phyloP scores from a whole-genome alignment of 805 yeast species.

The Metschnikowia amazonensis region DNA sequence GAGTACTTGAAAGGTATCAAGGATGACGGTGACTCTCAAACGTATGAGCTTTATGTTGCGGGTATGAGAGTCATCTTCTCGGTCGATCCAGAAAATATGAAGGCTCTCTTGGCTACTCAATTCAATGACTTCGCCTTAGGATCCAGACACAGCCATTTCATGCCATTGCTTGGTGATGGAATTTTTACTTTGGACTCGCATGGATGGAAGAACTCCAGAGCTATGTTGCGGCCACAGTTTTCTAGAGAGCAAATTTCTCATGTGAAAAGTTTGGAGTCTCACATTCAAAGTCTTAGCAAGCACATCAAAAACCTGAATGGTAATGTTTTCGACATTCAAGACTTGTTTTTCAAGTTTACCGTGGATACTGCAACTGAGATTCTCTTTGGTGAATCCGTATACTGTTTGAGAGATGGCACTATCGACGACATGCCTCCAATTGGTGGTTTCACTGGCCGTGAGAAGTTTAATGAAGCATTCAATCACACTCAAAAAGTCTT shows the following conservation, averaged over 20 bases:
- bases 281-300: conserved; percentile 31
- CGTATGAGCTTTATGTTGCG: conserved; percentile 15
- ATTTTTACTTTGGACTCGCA: conserved; percentile 41
- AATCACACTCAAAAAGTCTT: conserved; percentile 30
- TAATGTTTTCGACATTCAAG: conserved; percentile 33
- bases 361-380: conserved; percentile 41
- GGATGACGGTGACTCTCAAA: not conserved
- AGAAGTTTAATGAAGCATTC: conserved; percentile 33
- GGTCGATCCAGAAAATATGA: conserved; percentile 39
- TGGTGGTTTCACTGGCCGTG: conserved; percentile 28
- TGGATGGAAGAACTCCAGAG: conserved; percentile 43
- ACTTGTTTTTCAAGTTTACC: conserved; percentile 36
- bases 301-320: conserved; percentile 30
- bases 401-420: conserved; percentile 28
- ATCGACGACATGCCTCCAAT: conserved; percentile 24
- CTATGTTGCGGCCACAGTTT: conserved; percentile 44
- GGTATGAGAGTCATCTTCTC: conserved; percentile 25
- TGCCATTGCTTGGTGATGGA: conserved; percentile 41
- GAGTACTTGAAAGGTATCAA: conserved; percentile 10
- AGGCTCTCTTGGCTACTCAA: conserved; percentile 41
- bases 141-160: conserved; percentile 33
- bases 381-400: conserved; percentile 39
- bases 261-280: conserved; percentile 38
- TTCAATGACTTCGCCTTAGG: conserved; percentile 41
- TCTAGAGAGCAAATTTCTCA: conserved; percentile 43